Base-by-base conservation (phyloP, 148 eudicot species). In the Dysphania ambrosioides region DNA sequence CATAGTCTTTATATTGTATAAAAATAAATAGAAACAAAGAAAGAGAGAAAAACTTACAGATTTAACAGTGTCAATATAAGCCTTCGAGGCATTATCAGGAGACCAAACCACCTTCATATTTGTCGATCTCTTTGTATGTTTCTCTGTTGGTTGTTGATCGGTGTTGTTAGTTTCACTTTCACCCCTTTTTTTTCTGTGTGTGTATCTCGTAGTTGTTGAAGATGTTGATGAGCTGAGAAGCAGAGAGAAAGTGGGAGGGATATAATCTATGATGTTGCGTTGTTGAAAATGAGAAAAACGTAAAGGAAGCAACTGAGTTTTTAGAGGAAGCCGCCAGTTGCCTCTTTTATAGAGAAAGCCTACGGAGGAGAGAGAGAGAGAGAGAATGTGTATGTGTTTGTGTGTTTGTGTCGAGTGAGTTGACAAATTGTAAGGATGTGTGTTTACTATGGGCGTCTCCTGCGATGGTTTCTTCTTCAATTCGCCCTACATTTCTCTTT, bases 21-120 rank as follows among this genome's bases (percentile, higher is more conserved):
- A 16, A 47, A 47, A 47, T 1, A 16, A 16, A 0, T 5, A 4
- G 4, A 47, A 47, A 47, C 1, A 16, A 16, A 0, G 21, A 24
- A 23, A 56, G 36, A 34, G 29, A 47, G 26, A 16, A 16, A 0
- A 1, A 76, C 94, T 83, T 88, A 93, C 98, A 36, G 89, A 82
- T 89, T 84, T 82, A 29, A 93, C 89, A 18, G 96, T 93, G 72
- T 93, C 96, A 41, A 93, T 78, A 69, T 87, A 90, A 76, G 96
- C 93, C 77, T 91, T 89, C 18, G 89, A 82, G 24, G 98, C 98
- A 38, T 79, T 83, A 42, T 93, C 98, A 24, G 93, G 89, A 44
- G 85, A 87, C 96, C 98, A 90, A 79, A 90, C 92, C 16, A 90
- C 81, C 91, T 93, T 89, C 98, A 93, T 93, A 44, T 66, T 68